phyloP scores from a whole-genome alignment of 768 basidiomycete species.

The Leccinum truebloodii region DNA sequence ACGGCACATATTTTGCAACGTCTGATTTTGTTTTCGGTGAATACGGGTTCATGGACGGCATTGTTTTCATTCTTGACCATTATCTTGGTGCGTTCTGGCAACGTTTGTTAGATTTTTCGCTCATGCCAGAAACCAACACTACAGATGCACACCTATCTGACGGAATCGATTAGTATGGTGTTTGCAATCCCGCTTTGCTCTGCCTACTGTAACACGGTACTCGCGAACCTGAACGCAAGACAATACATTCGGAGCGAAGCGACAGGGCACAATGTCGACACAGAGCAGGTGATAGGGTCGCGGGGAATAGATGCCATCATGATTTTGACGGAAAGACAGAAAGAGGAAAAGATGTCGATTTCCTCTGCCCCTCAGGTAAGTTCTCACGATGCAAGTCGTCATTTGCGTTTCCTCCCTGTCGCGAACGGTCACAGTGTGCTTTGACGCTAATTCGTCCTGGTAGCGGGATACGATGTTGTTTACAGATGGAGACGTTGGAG shows the following conservation, averaged over 20 bases:
- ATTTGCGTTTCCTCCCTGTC: not conserved
- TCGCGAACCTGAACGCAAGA: conserved; percentile 19
- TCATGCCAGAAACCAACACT: not conserved
- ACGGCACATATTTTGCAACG: too few species aligned
- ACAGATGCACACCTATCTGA: not conserved
- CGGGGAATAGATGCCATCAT: not conserved
- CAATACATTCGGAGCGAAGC: conserved; percentile 3
- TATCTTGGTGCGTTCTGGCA: conserved; percentile 9
- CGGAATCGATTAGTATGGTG: not conserved
- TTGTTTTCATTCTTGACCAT: conserved; percentile 44
- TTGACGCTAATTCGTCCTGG: not conserved
- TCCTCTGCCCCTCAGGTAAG: not conserved
- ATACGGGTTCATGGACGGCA: too few species aligned
- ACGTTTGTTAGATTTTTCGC: not conserved
- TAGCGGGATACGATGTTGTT: not conserved
- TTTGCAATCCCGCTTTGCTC: conserved; percentile 8
- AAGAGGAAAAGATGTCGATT: not conserved
- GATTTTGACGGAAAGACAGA: not conserved
- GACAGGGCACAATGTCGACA: not conserved
- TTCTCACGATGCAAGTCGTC: not conserved
- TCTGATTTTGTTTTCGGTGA: too few species aligned
- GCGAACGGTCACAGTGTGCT: not conserved
- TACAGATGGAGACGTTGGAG: not conserved
- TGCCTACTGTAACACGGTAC: conserved; percentile 19
- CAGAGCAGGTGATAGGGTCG: not conserved